Conservation (phyloP, 1,284 basidiomycete species). For the Rhodotorula sp. region DNA sequence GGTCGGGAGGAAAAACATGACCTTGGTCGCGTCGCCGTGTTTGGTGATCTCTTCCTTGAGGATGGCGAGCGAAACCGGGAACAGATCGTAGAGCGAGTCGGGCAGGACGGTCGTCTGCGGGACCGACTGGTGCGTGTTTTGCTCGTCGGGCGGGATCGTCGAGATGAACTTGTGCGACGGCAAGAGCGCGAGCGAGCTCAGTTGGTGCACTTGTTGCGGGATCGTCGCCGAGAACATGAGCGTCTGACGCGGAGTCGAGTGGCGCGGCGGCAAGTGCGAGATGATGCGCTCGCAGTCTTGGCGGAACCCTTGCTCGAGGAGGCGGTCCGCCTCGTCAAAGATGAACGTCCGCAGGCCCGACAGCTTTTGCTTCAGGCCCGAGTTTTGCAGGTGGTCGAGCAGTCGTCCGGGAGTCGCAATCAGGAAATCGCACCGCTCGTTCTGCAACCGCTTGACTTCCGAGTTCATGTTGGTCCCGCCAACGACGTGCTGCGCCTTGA, state of each 20-base stretch:
- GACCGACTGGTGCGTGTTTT: slow-evolving; percentile 67
- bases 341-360: slow-evolving; percentile 84
- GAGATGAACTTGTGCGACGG: slow-evolving; percentile 62
- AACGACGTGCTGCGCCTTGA: slow-evolving; percentile 59
- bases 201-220: slow-evolving; percentile 90
- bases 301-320: slow-evolving; percentile 98
- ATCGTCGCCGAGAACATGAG: slow-evolving; percentile 99
- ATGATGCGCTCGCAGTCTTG: slow-evolving; percentile 99
- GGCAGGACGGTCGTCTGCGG: slow-evolving; percentile 58
- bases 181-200: slow-evolving; percentile 56
- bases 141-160: slow-evolving; percentile 62
- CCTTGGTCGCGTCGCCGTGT: slow-evolving; percentile 48
- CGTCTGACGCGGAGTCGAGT: slow-evolving; percentile 66
- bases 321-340: slow-evolving; percentile 98
- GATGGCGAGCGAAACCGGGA: slow-evolving; percentile 54
- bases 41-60: slow-evolving; percentile 49
- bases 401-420: slow-evolving; percentile 92
- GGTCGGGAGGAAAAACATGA: slow-evolving; percentile 67
- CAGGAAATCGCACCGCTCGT: slow-evolving; percentile 73
- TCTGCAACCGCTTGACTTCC: slow-evolving; percentile 92
- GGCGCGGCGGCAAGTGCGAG: slow-evolving; percentile 79
- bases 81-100: slow-evolving; percentile 52
- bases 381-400: slow-evolving; percentile 92
- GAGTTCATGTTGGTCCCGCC: slow-evolving; percentile 88
- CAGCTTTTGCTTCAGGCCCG: slow-evolving; percentile 89